phyloP scores from a whole-genome alignment of 1,139 yeast genomes.

The Candida sojae region DNA sequence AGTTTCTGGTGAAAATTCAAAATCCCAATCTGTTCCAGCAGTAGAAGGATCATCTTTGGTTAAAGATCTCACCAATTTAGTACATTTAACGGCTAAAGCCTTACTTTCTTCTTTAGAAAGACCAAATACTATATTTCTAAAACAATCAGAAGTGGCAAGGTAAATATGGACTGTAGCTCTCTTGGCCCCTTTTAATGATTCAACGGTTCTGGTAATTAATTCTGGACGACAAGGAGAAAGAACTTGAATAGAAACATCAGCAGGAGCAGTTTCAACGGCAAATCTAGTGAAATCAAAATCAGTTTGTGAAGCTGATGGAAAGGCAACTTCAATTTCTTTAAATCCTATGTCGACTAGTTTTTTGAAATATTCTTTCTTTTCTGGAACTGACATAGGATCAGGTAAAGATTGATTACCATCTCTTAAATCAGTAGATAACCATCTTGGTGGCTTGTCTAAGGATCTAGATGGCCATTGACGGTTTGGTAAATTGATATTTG shows the following conservation, averaged over 20 bases:
- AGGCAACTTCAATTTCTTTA: conserved; percentile 51
- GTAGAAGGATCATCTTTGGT: conserved; percentile 43
- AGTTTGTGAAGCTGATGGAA: conserved; percentile 51
- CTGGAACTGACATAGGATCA: conserved; percentile 50
- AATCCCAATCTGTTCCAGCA: conserved; percentile 45
- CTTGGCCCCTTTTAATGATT: conserved; percentile 49
- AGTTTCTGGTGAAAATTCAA: conserved; percentile 50
- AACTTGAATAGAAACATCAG: conserved; percentile 48
- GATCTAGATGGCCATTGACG: conserved; percentile 46
- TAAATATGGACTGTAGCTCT: conserved; percentile 50
- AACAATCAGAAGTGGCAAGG: conserved; percentile 49
- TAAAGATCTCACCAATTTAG: conserved; percentile 41
- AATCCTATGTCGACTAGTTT: conserved; percentile 48
- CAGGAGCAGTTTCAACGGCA: conserved; percentile 50
- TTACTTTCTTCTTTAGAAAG: conserved; percentile 45
- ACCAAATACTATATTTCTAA: conserved; percentile 48
- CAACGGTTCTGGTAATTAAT: conserved; percentile 46
- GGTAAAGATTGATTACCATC: conserved; percentile 54
- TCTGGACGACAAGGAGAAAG: conserved; percentile 50
- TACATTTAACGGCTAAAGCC: conserved; percentile 41
- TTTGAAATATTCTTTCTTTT: conserved; percentile 47
- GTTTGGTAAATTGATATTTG: conserved; percentile 38
- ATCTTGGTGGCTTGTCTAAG: conserved; percentile 46
- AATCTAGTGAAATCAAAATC: conserved; percentile 52
- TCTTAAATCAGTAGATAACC: conserved; percentile 52